Percentiles rank a stretch among this genome's conserved stretches.
Conservation (phyloP, 2,329 filamentous ascomycete species). For the Diaporthe citri region DNA sequence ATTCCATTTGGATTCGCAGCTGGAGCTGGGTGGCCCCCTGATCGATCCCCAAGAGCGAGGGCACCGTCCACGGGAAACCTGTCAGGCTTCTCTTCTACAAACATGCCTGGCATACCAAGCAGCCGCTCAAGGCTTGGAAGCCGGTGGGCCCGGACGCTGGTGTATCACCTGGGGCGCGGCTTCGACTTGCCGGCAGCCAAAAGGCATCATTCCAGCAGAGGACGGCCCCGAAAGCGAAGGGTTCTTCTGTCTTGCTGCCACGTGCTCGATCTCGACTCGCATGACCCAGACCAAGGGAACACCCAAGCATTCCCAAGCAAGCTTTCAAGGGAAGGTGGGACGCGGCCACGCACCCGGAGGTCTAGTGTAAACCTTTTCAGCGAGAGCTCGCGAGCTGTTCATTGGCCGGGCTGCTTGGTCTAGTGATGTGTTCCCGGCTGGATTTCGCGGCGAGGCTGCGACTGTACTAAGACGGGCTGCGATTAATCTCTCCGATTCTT, state of each 20-base stretch:
- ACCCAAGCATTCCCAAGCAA: conserved; percentile 11
- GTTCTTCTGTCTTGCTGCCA: conserved; percentile 19
- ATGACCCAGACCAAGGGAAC: conserved; percentile 28
- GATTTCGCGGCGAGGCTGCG: conserved; percentile 25
- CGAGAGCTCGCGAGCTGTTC: neutral
- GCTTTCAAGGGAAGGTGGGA: conserved; percentile 2
- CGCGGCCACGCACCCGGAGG: conserved; percentile 18
- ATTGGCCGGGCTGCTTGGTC: conserved; percentile 6
- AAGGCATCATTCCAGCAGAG: conserved; percentile 13
- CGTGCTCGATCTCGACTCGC: conserved; percentile 27
- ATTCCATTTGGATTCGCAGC: conserved; percentile 9
- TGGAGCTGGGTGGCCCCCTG: conserved; percentile 3
- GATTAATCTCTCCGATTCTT: conserved; percentile 1
- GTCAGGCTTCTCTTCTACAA: neutral
- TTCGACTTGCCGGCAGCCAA: conserved; percentile 21
- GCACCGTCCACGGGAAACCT: neutral
- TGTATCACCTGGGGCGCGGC: conserved; percentile 16
- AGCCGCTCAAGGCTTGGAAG: conserved; percentile 23
- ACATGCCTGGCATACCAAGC: conserved; percentile 11
- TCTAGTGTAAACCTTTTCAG: neutral
- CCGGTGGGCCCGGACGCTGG: conserved; percentile 13
- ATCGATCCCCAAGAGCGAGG: neutral
- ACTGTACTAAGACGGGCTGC: conserved; percentile 2
- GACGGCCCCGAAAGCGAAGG: neutral
- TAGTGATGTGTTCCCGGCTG: conserved; percentile 14